Evolutionary conservation across 768 basidiomycete species (phyloP).

Genomic region (Tulasnella sp.): DNA sequence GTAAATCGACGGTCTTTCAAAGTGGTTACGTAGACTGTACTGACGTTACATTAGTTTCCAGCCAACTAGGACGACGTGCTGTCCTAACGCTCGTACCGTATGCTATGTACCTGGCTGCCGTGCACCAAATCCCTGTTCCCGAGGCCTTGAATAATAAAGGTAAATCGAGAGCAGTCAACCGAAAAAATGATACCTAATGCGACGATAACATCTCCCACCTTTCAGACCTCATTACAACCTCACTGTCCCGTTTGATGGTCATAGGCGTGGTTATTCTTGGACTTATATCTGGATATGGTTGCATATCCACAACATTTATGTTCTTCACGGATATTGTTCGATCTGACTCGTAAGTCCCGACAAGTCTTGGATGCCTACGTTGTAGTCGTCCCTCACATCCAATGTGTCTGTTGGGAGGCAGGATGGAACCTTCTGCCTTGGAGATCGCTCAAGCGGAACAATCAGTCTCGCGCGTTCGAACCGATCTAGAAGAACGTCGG

Average conservation of each 20-base stretch:
- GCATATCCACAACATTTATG: slow-evolving; percentile 11
- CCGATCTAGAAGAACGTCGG: slow-evolving; percentile 18
- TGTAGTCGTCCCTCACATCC: slow-evolving; percentile 28
- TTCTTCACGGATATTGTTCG: slow-evolving; percentile 8
- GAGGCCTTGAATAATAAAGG: slow-evolving; percentile 3
- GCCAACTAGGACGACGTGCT: slow-evolving; percentile 5
- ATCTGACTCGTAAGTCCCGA: not conserved
- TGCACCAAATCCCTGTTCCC: slow-evolving; percentile 63
- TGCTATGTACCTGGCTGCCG: slow-evolving; percentile 40
- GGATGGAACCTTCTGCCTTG: slow-evolving; percentile 16
- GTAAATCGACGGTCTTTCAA: not conserved
- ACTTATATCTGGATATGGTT: slow-evolving; percentile 63
- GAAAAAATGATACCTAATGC: no score
- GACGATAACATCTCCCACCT: slow-evolving; percentile 21
- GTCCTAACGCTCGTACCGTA: slow-evolving; percentile 42
- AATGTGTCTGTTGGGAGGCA: not conserved
- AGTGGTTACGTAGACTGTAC: not conserved
- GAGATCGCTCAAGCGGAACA: slow-evolving; percentile 19
- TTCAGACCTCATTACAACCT: slow-evolving; percentile 36
- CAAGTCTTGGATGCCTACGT: slow-evolving; percentile 6
- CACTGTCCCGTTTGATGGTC: slow-evolving; percentile 55
- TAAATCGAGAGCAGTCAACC: not conserved
- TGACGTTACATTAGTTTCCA: not conserved
- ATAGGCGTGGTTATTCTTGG: slow-evolving; percentile 74
- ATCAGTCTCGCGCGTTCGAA: slow-evolving; percentile 19